Evolutionary conservation across 2,329 filamentous ascomycete species (phyloP).

Genomic region (Pseudogymnoascus sp.): DNA sequence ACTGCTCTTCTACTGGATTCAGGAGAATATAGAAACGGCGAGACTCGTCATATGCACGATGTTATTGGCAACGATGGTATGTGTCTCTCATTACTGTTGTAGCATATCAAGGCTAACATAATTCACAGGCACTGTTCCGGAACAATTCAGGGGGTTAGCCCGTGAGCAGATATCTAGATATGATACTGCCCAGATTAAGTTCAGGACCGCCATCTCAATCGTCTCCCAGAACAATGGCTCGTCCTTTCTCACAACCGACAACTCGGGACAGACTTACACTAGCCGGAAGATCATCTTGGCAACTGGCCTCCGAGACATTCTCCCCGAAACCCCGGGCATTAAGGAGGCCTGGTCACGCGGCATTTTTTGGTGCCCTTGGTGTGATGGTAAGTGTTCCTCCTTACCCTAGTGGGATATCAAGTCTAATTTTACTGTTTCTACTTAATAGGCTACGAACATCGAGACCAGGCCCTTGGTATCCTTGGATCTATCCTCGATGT

Average conservation of each 20-base stretch:
- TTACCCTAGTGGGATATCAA: neutral
- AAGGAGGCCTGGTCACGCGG: constrained; percentile 48
- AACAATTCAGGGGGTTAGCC: constrained; percentile 25
- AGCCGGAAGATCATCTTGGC: constrained; percentile 47
- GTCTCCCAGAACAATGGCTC: constrained; percentile 30
- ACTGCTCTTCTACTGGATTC: constrained; percentile 36
- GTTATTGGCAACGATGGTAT: constrained; percentile 31
- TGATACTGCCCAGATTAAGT: constrained; percentile 38
- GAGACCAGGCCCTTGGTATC: constrained; percentile 47
- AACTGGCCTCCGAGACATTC: constrained; percentile 41
- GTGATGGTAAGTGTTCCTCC: constrained; percentile 34
- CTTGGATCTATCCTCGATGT: constrained; percentile 38
- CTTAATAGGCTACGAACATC: constrained; percentile 43
- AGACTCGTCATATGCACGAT: constrained; percentile 36
- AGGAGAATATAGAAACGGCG: constrained; percentile 33
- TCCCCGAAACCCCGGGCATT: constrained; percentile 45
- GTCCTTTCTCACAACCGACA: constrained; percentile 37
- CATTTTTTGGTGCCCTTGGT: constrained; percentile 58
- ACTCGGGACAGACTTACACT: constrained; percentile 27
- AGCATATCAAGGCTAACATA: neutral
- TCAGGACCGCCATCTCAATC: constrained; percentile 41
- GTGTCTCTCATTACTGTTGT: neutral
- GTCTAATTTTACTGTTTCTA: neutral
- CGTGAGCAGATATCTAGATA: constrained; percentile 42
- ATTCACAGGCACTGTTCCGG: constrained; percentile 26